Percentiles rank a stretch among this genome's conserved stretches.
Evolutionary conservation across 2,329 filamentous ascomycete genomes (phyloP).

Genomic region (Seiridium cupressi): DNA sequence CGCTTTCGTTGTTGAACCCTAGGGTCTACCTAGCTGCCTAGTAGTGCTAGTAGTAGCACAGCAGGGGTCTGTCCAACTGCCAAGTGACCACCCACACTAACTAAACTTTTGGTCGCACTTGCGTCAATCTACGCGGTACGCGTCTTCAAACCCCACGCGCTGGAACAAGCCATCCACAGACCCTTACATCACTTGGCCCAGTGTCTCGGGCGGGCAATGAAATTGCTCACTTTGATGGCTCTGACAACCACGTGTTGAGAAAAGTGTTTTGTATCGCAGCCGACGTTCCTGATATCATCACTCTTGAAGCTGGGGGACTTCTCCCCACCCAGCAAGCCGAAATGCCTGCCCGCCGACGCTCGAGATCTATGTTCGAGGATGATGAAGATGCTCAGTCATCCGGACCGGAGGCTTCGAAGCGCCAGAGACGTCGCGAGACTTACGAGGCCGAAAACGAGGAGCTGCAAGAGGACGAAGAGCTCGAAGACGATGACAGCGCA

Average conservation of each 20-base stretch:
- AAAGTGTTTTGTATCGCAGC: too few relatives aligned
- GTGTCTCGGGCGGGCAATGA: too few relatives aligned
- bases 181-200: too few relatives aligned
- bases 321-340: not conserved
- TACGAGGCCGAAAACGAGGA: slow-evolving; percentile 23
- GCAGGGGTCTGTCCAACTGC: not conserved
- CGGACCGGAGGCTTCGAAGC: slow-evolving; percentile 20
- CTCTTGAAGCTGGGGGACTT: too few relatives aligned
- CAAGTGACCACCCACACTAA: not conserved
- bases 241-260: too few relatives aligned
- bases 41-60: not conserved
- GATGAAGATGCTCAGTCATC: slow-evolving; percentile 28
- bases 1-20: too few relatives aligned
- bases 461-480: not conserved
- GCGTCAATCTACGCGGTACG: slow-evolving; percentile 6
- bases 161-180: not conserved
- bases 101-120: not conserved
- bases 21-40: too few relatives aligned
- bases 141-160: slow-evolving; percentile 4
- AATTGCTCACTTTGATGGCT: too few relatives aligned
- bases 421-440: slow-evolving; percentile 18
- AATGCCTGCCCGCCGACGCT: slow-evolving; percentile 38
- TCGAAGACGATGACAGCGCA: not conserved
- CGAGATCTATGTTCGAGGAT: slow-evolving; percentile 39
- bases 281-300: too few relatives aligned